Evolutionary conservation across 2,329 filamentous ascomycete genomes (phyloP).

Genomic region (Claviceps fusiformis): DNA sequence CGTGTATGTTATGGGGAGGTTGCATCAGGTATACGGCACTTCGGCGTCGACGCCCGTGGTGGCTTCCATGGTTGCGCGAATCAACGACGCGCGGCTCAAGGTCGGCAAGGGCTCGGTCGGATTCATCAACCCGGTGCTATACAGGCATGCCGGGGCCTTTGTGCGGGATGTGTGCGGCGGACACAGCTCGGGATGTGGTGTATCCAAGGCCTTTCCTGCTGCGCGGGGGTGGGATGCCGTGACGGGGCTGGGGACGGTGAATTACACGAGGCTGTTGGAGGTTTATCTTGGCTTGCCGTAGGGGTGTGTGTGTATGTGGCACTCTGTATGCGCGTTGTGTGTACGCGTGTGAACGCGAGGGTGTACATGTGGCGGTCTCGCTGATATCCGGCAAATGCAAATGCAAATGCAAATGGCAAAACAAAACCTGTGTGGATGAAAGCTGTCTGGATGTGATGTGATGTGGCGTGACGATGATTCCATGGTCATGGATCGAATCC

Average conservation of each 20-base stretch:
- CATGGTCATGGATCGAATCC: too few relatives aligned
- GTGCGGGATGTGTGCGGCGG: conserved; percentile 17
- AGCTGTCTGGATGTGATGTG: too few relatives aligned
- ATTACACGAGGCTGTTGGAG: conserved; percentile 2
- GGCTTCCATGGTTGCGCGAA: conserved; percentile 45
- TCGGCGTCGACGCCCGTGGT: conserved; percentile 48
- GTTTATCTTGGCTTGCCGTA: not conserved
- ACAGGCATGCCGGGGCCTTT: conserved; percentile 19
- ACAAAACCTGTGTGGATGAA: too few relatives aligned
- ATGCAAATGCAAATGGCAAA: too few relatives aligned
- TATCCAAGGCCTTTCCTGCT: conserved; percentile 1
- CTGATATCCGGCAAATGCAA: too few relatives aligned
- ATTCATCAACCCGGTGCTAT: conserved; percentile 50
- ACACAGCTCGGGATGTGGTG: conserved; percentile 3
- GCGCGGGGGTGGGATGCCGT: conserved; percentile 21
- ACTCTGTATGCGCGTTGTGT: not conserved
- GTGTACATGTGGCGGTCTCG: too few relatives aligned
- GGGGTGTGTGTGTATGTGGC: too few relatives aligned
- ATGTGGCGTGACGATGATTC: too few relatives aligned
- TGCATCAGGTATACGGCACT: conserved; percentile 17
- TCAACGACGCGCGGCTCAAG: conserved; percentile 48
- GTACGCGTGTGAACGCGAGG: too few relatives aligned
- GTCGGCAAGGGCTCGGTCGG: conserved; percentile 37
- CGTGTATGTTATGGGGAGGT: conserved; percentile 16
- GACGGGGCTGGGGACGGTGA: conserved; percentile 30